Evolutionary conservation across 1,284 basidiomycete genomes (phyloP).

Genomic region (Leccinum pseudoinsigne): DNA sequence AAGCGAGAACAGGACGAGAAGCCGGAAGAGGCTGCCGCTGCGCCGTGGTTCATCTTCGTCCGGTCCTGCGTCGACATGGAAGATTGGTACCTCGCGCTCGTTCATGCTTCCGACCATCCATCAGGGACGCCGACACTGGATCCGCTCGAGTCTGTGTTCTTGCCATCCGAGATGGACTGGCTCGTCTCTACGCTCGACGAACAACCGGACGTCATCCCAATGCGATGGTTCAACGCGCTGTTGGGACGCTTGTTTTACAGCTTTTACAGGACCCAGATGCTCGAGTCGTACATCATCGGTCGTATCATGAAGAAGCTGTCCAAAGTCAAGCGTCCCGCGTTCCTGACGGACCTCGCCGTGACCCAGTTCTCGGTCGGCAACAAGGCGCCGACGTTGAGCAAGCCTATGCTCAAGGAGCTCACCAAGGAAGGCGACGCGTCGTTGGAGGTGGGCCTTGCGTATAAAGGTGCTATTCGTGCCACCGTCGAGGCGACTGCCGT

Average conservation of each 20-base stretch:
- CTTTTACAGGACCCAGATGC: conserved; percentile 79
- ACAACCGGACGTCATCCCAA: conserved; percentile 92
- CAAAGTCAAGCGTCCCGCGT: conserved; percentile 86
- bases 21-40: conserved; percentile 44
- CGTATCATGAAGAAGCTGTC: conserved; percentile 93
- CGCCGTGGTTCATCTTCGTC: conserved; percentile 90
- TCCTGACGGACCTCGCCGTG: conserved; percentile 85
- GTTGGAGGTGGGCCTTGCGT: conserved; percentile 81
- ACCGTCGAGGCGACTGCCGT: conserved; percentile 89
- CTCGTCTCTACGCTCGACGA: conserved; percentile 87
- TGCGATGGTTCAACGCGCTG: conserved; percentile 96
- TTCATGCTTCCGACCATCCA: conserved; percentile 70
- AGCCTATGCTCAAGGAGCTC: conserved; percentile 97
- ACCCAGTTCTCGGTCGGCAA: conserved; percentile 90
- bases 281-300: conserved; percentile 85
- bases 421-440: conserved; percentile 84
- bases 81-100: conserved; percentile 92
- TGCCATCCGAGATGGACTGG: conserved; percentile 77
- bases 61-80: conserved; percentile 87
- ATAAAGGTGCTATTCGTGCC: conserved; percentile 87
- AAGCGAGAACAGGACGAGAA: conserved; percentile 50
- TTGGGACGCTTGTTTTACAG: conserved; percentile 92
- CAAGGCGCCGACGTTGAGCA: conserved; percentile 80
- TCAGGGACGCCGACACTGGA: conserved; percentile 54
- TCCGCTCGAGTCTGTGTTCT: conserved; percentile 68